Evolutionary conservation across 176 grass and related monocot genomes (phyloP).

Genomic region (Ampelocalamus luodianensis): DNA sequence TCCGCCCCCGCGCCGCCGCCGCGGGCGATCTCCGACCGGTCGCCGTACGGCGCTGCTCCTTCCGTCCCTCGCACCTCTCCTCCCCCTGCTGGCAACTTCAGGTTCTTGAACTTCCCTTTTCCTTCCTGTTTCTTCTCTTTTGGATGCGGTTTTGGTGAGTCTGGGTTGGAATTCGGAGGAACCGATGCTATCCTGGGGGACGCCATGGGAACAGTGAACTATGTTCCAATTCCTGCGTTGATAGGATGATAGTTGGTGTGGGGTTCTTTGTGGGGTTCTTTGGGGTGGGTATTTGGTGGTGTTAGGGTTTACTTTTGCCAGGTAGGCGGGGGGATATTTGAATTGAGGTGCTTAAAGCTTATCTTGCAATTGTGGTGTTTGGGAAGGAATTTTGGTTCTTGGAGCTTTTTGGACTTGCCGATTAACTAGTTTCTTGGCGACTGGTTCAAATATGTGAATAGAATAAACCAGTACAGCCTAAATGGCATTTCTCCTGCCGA

Average conservation of each 20-base stretch:
- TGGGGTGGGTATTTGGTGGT: not conserved
- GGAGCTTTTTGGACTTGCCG: not conserved
- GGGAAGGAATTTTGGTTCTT: not conserved
- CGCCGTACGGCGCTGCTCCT: not conserved
- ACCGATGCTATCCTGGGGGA: not conserved
- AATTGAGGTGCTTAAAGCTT: not conserved
- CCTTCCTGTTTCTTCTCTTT: not conserved
- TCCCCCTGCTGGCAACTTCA: slow-evolving; percentile 15
- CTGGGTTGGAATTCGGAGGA: not conserved
- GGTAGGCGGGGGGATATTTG: not conserved
- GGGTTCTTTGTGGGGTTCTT: not conserved
- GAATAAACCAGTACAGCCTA: not conserved
- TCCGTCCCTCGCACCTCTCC: not conserved
- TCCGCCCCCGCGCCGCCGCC: slow-evolving; percentile 29
- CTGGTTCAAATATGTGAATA: not conserved
- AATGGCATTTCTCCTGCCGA: not conserved
- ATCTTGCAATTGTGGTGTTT: not conserved
- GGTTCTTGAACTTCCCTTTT: not conserved
- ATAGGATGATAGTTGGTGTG: not conserved
- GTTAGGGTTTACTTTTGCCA: not conserved
- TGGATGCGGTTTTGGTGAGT: not conserved
- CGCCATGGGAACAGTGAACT: not conserved
- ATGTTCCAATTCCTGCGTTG: not conserved
- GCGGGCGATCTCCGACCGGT: slow-evolving; percentile 1
- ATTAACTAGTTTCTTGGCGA: not conserved